Base-by-base conservation (phyloP, 176 grass and related monocot species). In the Carex cristatella region DNA sequence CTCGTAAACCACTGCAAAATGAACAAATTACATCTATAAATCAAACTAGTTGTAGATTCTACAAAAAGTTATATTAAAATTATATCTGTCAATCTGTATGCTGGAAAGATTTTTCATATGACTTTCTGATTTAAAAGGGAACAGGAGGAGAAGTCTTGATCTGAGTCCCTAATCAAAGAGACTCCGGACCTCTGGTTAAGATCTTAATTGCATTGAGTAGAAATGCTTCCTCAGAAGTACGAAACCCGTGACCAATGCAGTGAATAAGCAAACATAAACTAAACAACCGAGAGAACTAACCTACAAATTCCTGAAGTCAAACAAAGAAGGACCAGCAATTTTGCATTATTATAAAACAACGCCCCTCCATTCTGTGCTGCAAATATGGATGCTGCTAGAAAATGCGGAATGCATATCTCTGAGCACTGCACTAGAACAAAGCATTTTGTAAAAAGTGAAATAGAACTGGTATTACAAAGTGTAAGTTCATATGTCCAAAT, bases 371-470 rank as follows among this genome's bases (percentile, higher is more conserved):
- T 95, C 86, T 98, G 93, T 46, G 93, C 93, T 1, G 96, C 93
- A 87, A 98, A 98, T 73, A 98, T 98, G 79, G 93, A 91, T 13
- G 93, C 96, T 0, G 96, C 91, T 4, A 98, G 91, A 56, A 98
- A 94, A 91, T 98, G 96, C 0, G 96, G 96, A 71, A 95, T 98
- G 10, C 93, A 92, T 56, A 98, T 95, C 88, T 98, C 96, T 14
- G 96, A 74, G 70, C 94, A 86, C 96, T 98, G 86, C 87, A 95
- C 48, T 62, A 59, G 64, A 67, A 63, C 63, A 85, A 37, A 69
- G 18, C 23, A 55, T 19, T 44, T 53, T 35, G 48, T 82, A 33
- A 53, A 31, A 82, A 19, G 16, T 10, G 55, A 63, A 79, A 69
- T 3, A 85, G 57, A 13, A 13, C 10, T 18, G 30, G 31, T 19